A percentile compares a stretch with the other conserved stretches of the same genome.
Evolutionary conservation across 1,139 yeast species (phyloP).

Genomic region (Scheffersomyces lignicola): DNA sequence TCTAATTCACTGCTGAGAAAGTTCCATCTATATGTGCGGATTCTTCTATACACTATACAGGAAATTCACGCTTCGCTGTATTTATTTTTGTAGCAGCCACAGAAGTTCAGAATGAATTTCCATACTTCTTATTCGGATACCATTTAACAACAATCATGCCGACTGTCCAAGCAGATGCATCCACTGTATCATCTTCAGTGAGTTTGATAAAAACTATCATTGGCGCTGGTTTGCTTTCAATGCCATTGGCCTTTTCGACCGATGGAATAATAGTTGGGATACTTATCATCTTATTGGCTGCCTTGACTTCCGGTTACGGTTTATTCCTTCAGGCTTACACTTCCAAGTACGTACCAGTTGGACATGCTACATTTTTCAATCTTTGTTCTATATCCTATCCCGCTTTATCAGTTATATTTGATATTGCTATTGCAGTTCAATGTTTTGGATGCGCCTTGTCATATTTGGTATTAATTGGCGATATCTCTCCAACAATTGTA

Average conservation of each 20-base stretch:
- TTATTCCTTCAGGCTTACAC: conserved; percentile 76
- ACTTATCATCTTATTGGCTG: conserved; percentile 67
- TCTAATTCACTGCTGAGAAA: no score
- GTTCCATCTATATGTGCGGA: no score
- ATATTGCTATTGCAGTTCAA: conserved; percentile 83
- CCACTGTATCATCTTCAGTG: conserved; percentile 51
- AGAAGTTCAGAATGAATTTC: background rate
- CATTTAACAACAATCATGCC: conserved; percentile 10
- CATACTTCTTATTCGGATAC: background rate
- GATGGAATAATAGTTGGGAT: conserved; percentile 79
- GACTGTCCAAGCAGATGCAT: conserved; percentile 21
- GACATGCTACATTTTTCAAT: conserved; percentile 84
- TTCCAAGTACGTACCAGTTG: conserved; percentile 65
- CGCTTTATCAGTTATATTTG: conserved; percentile 75
- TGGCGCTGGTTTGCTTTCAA: conserved; percentile 92
- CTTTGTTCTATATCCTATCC: conserved; percentile 87
- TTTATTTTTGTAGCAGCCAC: background rate
- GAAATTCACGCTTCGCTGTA: no score
- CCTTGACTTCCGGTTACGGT: conserved; percentile 77
- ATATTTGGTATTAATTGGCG: conserved; percentile 47
- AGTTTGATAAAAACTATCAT: conserved; percentile 71
- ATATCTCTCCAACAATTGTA: conserved; percentile 44
- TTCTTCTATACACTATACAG: no score
- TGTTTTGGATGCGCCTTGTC: conserved; percentile 57
- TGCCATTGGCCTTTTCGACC: conserved; percentile 86